phyloP scores from a whole-genome alignment of 2,329 filamentous ascomycete genomes.

The Trichophaea hybrida region DNA sequence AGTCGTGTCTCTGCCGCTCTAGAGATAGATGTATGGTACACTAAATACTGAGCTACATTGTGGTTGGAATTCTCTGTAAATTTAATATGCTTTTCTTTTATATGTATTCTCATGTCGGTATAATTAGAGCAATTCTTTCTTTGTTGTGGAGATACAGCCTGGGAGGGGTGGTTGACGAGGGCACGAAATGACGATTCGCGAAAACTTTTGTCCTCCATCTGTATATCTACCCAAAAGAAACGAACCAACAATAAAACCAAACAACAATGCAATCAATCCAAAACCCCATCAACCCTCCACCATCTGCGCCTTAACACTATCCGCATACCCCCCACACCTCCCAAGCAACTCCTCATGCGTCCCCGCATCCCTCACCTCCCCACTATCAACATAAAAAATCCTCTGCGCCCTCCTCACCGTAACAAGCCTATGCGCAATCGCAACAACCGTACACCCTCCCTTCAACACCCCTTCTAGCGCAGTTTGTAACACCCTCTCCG shows the following conservation, averaged over 20 bases:
- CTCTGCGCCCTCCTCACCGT: constrained; percentile 32
- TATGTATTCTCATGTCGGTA: too few relatives aligned
- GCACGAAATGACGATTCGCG: not conserved
- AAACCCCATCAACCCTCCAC: not conserved
- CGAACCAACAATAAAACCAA: not conserved
- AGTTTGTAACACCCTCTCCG: constrained; percentile 50
- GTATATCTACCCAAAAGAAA: not conserved
- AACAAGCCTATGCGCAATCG: constrained; percentile 32
- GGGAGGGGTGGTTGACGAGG: too few relatives aligned
- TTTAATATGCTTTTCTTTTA: too few relatives aligned
- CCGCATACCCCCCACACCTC: constrained; percentile 22
- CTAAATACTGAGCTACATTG: too few relatives aligned
- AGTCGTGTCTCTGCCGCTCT: too few relatives aligned
- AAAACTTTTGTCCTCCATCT: not conserved
- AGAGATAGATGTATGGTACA: too few relatives aligned
- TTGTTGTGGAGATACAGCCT: too few relatives aligned
- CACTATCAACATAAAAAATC: constrained; percentile 33
- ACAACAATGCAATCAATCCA: not conserved
- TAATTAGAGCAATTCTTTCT: too few relatives aligned
- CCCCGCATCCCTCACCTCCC: constrained; percentile 32
- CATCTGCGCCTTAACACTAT: not conserved
- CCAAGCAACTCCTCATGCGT: constrained; percentile 33
- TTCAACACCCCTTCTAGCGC: constrained; percentile 38
- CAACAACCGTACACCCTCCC: constrained; percentile 11
- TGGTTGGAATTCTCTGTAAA: too few relatives aligned